These are phyloP conservation scores for Mycena polygramma DNA, from an alignment of 768 basidiomycete genomes.

Conservation along the genomic window DNA sequence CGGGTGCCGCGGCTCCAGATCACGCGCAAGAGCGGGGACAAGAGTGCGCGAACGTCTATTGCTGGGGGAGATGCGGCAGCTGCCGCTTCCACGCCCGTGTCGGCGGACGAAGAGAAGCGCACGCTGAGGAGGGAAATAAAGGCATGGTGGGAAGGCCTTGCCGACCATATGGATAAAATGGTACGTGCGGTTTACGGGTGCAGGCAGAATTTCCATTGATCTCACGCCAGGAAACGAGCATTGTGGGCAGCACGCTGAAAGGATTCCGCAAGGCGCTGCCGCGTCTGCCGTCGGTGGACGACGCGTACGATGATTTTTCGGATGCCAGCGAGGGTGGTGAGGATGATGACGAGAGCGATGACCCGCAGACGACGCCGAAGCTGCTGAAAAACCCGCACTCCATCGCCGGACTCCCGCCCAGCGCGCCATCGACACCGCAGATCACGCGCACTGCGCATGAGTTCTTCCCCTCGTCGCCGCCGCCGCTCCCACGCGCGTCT, in stretches of 20 bases:
- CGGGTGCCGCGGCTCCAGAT: conserved; percentile 73
- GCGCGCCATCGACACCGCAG: conserved; percentile 34
- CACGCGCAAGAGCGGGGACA: conserved; percentile 43
- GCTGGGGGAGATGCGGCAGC: background rate
- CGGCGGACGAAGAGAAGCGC: conserved; percentile 58
- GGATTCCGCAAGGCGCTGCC: conserved; percentile 65
- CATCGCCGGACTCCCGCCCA: conserved; percentile 32
- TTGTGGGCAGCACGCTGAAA: conserved; percentile 46
- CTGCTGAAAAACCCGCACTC: background rate
- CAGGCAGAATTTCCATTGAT: background rate
- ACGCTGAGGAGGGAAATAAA: conserved; percentile 71
- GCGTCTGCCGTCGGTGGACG: conserved; percentile 69
- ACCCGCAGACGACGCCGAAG: conserved; percentile 2
- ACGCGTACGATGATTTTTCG: conserved; percentile 54
- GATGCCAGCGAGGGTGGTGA: conserved; percentile 40
- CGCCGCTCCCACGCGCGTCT: conserved; percentile 13
- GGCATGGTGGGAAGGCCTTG: conserved; percentile 75
- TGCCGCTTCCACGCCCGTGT: background rate
- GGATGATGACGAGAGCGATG: conserved; percentile 9
- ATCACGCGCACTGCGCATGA: conserved; percentile 28
- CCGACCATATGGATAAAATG: conserved; percentile 71
- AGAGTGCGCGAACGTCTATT: conserved; percentile 8
- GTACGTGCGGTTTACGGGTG: conserved; percentile 51
- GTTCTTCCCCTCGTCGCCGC: conserved; percentile 26
- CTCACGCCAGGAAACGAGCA: conserved; percentile 57